phyloP scores from a whole-genome alignment of 176 grass and related monocot species.

The Ensete ventricosum region DNA sequence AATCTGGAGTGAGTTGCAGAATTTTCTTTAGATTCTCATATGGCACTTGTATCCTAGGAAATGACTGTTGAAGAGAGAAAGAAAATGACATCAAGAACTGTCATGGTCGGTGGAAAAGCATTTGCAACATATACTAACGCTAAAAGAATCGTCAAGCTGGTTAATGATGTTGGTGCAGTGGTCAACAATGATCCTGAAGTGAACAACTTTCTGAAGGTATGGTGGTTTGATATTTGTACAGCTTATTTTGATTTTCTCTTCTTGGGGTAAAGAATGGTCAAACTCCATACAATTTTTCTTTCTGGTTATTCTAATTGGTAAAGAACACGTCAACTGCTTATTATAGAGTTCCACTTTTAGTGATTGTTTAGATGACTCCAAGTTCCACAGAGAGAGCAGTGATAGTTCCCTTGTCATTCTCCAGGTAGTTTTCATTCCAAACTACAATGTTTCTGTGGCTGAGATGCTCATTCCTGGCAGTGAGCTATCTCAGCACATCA shows the following conservation, averaged over 20 bases:
- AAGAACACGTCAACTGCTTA: too few species aligned
- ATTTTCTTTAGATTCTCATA: slow-evolving; percentile 10
- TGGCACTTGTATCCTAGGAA: slow-evolving; percentile 27
- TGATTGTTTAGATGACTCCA: not conserved
- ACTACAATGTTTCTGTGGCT: slow-evolving; percentile 95
- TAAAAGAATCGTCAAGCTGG: slow-evolving; percentile 74
- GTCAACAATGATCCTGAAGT: slow-evolving; percentile 72
- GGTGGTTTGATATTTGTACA: not conserved
- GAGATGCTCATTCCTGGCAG: slow-evolving; percentile 98
- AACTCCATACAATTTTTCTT: not conserved
- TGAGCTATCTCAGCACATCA: slow-evolving; percentile 89
- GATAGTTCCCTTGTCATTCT: not conserved
- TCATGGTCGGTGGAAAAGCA: slow-evolving; percentile 75
- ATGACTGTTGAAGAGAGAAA: slow-evolving; percentile 45
- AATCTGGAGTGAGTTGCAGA: not conserved
- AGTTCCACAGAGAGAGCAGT: too few species aligned
- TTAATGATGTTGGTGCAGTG: slow-evolving; percentile 64
- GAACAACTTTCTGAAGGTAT: slow-evolving; percentile 71
- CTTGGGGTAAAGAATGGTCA: not conserved
- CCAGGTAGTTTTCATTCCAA: slow-evolving; percentile 94
- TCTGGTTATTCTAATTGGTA: too few species aligned
- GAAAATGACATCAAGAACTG: slow-evolving; percentile 51
- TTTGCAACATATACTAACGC: slow-evolving; percentile 80
- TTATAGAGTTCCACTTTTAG: not conserved
- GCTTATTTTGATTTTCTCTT: not conserved